Base-by-base conservation (phyloP, 306 rosid genomes). In the Oxytropis ochrocephala region DNA sequence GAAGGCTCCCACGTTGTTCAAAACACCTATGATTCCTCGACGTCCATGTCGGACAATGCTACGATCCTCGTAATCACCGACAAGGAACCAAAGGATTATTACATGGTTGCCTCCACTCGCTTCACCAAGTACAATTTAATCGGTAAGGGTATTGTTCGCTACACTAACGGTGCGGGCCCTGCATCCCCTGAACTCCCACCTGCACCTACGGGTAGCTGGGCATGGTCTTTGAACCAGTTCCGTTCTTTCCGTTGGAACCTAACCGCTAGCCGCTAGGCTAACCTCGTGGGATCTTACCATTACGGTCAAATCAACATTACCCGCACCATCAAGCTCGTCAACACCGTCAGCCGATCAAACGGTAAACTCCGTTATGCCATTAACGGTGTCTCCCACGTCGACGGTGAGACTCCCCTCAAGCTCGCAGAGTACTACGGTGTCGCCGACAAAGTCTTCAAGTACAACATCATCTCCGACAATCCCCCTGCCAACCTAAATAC, bases 161-260 rank as follows among this genome's bases (percentile, higher is more conserved):
- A 89, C 70, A 60, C 70, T 35, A 56, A 68, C 3, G 79, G 87
- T 0, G 70, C 29, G 0, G 86, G 78, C 6, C 88, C 81, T 2
- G n/a, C 91, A 8, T 76, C 85, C 1, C 81, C 86, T n/a, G 79
- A 63, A 1, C 51, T 88, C 11, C 85, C 90, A 0, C 75, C 72
- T n/a, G 86, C 86, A 4, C 97, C 96, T 0, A 70, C 44, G 0
- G 2, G 3, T 0, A n/a, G 96, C 14, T 91, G 96, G 96, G 90
- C 94, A 0, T 91, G 97, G 97, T 89, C 97, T 13, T 81, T 91
- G 1, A 91, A 91, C 67, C 97, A 91, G 55, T 91, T 85, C 61
- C 89, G 97, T 0, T 78, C 97, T 5, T 91, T 86, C 59, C 88
- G 96, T 0, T 91, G 96, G 97, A 91, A 91, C 78, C 89, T 91